Percentiles rank a stretch among this genome's conserved stretches.
Conservation (phyloP, 2,329 filamentous ascomycete genomes). For the Stenocarpella maydis region DNA sequence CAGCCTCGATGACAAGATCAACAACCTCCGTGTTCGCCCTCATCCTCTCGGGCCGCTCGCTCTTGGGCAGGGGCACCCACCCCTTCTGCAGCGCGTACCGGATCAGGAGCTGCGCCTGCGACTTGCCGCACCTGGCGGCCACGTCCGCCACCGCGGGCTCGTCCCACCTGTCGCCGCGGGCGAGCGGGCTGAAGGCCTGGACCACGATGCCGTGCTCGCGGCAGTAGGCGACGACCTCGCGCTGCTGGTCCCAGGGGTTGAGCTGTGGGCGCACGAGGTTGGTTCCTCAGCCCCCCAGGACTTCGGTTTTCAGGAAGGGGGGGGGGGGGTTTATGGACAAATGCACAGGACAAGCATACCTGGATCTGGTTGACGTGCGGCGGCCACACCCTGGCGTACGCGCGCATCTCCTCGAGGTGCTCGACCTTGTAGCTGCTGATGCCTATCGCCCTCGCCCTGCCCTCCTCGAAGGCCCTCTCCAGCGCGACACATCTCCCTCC, state of each 20-base stretch:
- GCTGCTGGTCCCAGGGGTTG: slow-evolving; percentile 73
- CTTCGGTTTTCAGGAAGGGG: no score
- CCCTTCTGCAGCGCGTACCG: slow-evolving; percentile 75
- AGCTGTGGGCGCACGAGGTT: slow-evolving; percentile 43
- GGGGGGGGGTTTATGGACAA: no score
- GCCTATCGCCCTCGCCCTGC: slow-evolving; percentile 7
- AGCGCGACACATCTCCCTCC: slow-evolving; percentile 29
- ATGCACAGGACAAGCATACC: background rate
- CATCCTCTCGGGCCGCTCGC: slow-evolving; percentile 66
- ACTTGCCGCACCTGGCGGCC: slow-evolving; percentile 66
- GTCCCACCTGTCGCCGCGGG: slow-evolving; percentile 68
- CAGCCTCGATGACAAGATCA: slow-evolving; percentile 62
- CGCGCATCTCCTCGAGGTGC: slow-evolving; percentile 23
- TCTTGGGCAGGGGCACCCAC: slow-evolving; percentile 75
- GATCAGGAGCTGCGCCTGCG: slow-evolving; percentile 71
- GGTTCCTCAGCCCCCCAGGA: accelerated
- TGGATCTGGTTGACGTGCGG: slow-evolving; percentile 29
- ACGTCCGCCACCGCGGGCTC: slow-evolving; percentile 65
- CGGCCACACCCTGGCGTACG: slow-evolving; percentile 24
- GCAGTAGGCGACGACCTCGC: slow-evolving; percentile 64
- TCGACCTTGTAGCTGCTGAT: slow-evolving; percentile 26
- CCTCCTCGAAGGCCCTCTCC: slow-evolving; percentile 14
- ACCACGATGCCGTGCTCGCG: slow-evolving; percentile 58
- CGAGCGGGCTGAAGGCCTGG: slow-evolving; percentile 61
- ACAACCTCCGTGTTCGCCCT: slow-evolving; percentile 67